Evolutionary conservation across 306 rosid genomes (phyloP), one percentile per base, ranked within the genome.

Genomic region (Corylus avellana): DNA sequence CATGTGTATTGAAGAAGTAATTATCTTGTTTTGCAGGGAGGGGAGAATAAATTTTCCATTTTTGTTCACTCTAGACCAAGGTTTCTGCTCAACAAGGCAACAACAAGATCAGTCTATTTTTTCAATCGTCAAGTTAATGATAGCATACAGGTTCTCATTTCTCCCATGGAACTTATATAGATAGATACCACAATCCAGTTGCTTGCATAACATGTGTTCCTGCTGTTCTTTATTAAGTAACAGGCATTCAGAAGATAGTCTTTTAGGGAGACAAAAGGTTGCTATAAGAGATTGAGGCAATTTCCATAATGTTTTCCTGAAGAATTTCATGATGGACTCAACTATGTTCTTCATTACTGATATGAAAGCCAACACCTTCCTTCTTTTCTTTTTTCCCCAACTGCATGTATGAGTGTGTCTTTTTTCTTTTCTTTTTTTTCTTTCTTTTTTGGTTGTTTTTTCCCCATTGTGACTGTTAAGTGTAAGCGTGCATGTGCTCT

Each of bases 41-140:
- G 98, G 14, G 84, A 82, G 68, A 54, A 77, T 79, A 88, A 72
- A 84, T 93, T 93, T 84, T 96, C 99, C 54, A 88, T 96, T 66
- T 91, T 82, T 75, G 99, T 91, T 74, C 99, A 96, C 82, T 79
- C 98, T 17, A 91, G 99, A 61, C 99, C 99, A 1, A 98, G 99
- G 53, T 96, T 96, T 91, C 80, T 91, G 47, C 82, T 93, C 91
- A 93, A 85, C 91, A 86, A 84, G 75, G 97, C 82, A 80, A 96
- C 97, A 44, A 89, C 98, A 51, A 96, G 85, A 85, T 96, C 99
- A 53, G 48, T 39, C 32, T 89, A 83, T 83, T 96, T 96, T 89
- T 73, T 93, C 89, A 78, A 93, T 84, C 98, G 98, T 47, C 99
- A 96, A 91, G 96, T 93, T 67, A 96, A 96, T 84, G 78, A 91